Evolutionary conservation across 257 asterid genomes (phyloP).

Genomic region (Rhazya stricta): DNA sequence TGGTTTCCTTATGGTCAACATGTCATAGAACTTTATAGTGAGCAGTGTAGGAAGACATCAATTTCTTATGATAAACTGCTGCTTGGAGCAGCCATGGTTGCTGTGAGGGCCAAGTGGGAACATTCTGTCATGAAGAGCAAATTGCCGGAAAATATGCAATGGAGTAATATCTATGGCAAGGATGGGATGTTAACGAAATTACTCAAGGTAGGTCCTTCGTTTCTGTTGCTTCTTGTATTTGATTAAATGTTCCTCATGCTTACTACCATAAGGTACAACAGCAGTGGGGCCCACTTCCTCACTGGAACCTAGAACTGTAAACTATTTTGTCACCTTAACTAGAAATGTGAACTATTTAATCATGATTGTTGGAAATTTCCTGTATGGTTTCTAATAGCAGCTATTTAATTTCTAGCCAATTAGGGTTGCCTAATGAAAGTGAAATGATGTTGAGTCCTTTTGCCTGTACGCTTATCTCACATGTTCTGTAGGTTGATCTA

Average conservation of each 20-base stretch:
- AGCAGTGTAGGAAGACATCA: constrained; percentile 40
- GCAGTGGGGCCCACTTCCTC: neutral
- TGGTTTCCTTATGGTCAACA: constrained; percentile 80
- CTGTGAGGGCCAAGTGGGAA: constrained; percentile 51
- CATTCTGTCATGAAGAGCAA: constrained; percentile 17
- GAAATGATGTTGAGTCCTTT: neutral
- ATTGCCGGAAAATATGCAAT: constrained; percentile 24
- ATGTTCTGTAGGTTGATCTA: neutral
- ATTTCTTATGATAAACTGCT: constrained; percentile 71
- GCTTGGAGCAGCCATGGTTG: constrained; percentile 62
- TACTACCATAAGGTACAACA: neutral
- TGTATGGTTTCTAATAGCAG: neutral
- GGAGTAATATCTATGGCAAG: constrained; percentile 43
- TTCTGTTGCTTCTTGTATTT: neutral
- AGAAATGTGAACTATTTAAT: neutral
- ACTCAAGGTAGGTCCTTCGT: constrained; percentile 51
- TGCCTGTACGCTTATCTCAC: neutral
- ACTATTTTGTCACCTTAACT: neutral
- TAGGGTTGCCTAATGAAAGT: neutral
- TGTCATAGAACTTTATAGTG: constrained; percentile 52
- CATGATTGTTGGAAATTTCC: neutral
- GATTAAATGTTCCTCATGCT: neutral
- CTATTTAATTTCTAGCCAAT: neutral
- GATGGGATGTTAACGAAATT: constrained; percentile 55
- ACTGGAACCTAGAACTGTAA: neutral